These are phyloP conservation scores for Pythium grandisporangium DNA, from an alignment of 352 stramenopile species.

Conservation along the genomic window DNA sequence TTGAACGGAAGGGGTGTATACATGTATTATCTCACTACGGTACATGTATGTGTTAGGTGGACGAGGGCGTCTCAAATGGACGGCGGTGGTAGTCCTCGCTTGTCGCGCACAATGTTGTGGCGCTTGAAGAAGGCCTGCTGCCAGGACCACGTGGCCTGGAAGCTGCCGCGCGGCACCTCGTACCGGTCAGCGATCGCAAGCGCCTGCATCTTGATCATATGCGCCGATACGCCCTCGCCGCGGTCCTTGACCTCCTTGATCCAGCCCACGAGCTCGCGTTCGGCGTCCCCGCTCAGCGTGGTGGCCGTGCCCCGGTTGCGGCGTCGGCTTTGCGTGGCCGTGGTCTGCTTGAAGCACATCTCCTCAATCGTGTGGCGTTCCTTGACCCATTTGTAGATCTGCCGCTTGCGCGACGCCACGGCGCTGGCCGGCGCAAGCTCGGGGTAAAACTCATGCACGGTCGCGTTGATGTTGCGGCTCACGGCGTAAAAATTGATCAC, in stretches of 20 bases:
- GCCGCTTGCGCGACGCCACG: constrained; percentile 27
- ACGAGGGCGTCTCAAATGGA: too few relatives aligned
- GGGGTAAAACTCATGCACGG: constrained; percentile 22
- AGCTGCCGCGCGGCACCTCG: constrained; percentile 19
- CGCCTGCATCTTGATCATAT: constrained; percentile 20
- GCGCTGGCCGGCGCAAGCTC: constrained; percentile 8
- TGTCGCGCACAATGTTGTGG: too few relatives aligned
- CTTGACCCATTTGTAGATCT: constrained; percentile 41
- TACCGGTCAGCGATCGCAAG: constrained; percentile 26
- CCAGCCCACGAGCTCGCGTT: constrained; percentile 25
- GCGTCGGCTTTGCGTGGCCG: constrained; percentile 19
- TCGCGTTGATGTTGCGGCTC: constrained; percentile 27
- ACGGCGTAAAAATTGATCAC: constrained; percentile 29
- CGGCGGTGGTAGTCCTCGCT: too few relatives aligned
- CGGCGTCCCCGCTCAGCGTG: constrained; percentile 17
- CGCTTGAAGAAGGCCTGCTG: constrained; percentile 30
- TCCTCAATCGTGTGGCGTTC: constrained; percentile 17
- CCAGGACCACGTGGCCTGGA: constrained; percentile 38
- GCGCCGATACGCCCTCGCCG: constrained; percentile 9
- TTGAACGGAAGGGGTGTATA: too few relatives aligned
- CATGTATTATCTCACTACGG: too few relatives aligned
- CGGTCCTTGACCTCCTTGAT: constrained; percentile 11
- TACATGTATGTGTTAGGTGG: too few relatives aligned
- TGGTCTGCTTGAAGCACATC: constrained; percentile 31
- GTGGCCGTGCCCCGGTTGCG: constrained; percentile 26